Evolutionary conservation across 2,329 filamentous ascomycete genomes (phyloP), one percentile per base, ranked within the genome.

Genomic region (Arthrobotrys conoides): DNA sequence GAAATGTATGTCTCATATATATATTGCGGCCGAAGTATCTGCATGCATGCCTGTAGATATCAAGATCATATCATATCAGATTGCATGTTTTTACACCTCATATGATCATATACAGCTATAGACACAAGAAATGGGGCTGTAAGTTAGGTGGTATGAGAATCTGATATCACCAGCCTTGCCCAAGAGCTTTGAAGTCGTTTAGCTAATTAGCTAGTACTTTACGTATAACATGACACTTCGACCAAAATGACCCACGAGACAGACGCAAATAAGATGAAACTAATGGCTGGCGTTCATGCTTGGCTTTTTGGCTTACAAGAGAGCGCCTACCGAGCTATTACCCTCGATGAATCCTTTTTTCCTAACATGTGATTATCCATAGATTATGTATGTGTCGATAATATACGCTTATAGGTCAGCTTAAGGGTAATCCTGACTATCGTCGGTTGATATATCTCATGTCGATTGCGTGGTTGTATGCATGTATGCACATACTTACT

Each of bases 1-100:
- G 8, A 48, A 6, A 49, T 68, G 73, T 66, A 77, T 77, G 73
- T 71, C 67, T 77, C 67, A 77, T 77, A 71, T 67, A 77, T 77
- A 71, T 67, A 71, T 71, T 61, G 61, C 73, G 67, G 53, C 66
- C 49, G 61, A 61, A 64, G n/a, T 64, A 22, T 5, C 38, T 70
- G 65, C 65, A 69, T 64, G 22, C 71, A n/a, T n/a, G n/a, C n/a
- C n/a, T 65, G 44, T 46, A 44, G 71, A 68, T 75, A 41, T 44
- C 36, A 9, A 61, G 20, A 44, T 66, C 16, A 75, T 24, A 36
- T 20, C 14, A 4, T 24, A 33, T 36, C n/a, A n/a, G n/a, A n/a
- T n/a, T n/a, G n/a, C n/a, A n/a, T n/a, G n/a, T n/a, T n/a, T n/a
- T n/a, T n/a, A n/a, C n/a, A n/a, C n/a, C n/a, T n/a, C n/a, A n/a